Evolutionary conservation across 2,329 filamentous ascomycete species (phyloP).

Genomic region (Macroventuria anomochaeta): DNA sequence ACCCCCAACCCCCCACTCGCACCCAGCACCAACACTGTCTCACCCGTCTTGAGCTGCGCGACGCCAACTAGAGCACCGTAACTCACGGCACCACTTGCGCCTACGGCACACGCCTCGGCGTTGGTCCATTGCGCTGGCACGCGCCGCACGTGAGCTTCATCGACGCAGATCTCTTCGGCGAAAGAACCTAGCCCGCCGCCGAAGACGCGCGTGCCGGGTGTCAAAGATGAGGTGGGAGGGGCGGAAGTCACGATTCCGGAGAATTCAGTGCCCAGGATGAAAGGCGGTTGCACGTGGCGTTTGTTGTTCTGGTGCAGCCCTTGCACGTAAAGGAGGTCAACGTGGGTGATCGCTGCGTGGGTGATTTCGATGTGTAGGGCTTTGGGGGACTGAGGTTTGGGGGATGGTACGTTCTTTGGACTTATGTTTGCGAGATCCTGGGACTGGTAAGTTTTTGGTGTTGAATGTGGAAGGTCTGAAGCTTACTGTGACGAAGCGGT

Average conservation of each 20-base stretch:
- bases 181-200: constrained; percentile 61
- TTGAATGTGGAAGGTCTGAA: background rate
- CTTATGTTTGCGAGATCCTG: constrained; percentile 40
- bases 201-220: constrained; percentile 61
- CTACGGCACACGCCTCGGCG: constrained; percentile 60
- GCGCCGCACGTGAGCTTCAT: constrained; percentile 49
- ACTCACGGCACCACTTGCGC: constrained; percentile 60
- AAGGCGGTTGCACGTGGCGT: constrained; percentile 62
- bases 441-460: background rate
- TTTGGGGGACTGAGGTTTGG: constrained; percentile 44
- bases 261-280: constrained; percentile 67
- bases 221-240: constrained; percentile 45
- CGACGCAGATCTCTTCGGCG: constrained; percentile 58
- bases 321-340: constrained; percentile 64
- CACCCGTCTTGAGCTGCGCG: constrained; percentile 52
- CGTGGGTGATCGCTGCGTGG: constrained; percentile 65
- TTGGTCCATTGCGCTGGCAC: constrained; percentile 57
- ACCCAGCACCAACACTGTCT: constrained; percentile 62
- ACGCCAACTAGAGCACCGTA: constrained; percentile 59
- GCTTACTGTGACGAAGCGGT: constrained; percentile 22
- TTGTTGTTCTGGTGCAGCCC: constrained; percentile 68
- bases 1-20: constrained; percentile 63
- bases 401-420: constrained; percentile 34
- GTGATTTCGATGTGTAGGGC: constrained; percentile 57
- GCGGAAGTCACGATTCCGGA: constrained; percentile 58